Evolutionary conservation across 1,139 yeast genomes (phyloP).

Genomic region (Suhomyces panamericanus): DNA sequence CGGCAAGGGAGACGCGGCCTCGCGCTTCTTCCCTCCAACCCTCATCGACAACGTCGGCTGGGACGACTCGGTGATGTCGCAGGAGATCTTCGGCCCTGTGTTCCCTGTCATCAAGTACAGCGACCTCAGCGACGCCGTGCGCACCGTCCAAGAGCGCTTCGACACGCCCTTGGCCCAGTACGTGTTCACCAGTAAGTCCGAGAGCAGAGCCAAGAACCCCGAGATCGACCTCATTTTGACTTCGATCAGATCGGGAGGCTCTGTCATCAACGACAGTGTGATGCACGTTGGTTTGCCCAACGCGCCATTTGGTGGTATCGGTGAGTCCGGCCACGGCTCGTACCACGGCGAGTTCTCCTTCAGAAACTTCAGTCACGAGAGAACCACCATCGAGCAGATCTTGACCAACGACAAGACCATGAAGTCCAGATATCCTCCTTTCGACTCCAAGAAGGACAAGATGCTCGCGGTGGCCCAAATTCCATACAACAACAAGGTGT

Average conservation of each 20-base stretch:
- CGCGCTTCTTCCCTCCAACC: constrained; percentile 72
- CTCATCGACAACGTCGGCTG: constrained; percentile 60
- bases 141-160: constrained; percentile 49
- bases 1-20: constrained; percentile 46
- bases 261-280: constrained; percentile 69
- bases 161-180: constrained; percentile 92
- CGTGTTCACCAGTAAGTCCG: constrained; percentile 56
- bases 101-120: constrained; percentile 68
- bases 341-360: constrained; percentile 81
- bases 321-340: constrained; percentile 75
- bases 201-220: constrained; percentile 35
- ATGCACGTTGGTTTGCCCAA: constrained; percentile 69
- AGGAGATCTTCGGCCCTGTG: constrained; percentile 84
- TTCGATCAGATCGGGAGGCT: constrained; percentile 71
- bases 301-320: constrained; percentile 93
- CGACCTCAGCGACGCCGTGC: constrained; percentile 49
- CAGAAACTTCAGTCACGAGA: constrained; percentile 71
- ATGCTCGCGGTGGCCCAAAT: constrained; percentile 28
- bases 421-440: constrained; percentile 72
- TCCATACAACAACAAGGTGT: constrained; percentile 31
- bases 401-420: constrained; percentile 62
- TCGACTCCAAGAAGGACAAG: constrained; percentile 34
- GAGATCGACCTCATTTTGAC: constrained; percentile 55
- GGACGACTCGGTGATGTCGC: constrained; percentile 71
- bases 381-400: constrained; percentile 70